Conservation (phyloP, 2,329 filamentous ascomycete genomes). For the Hirsutella rhossiliensis region DNA sequence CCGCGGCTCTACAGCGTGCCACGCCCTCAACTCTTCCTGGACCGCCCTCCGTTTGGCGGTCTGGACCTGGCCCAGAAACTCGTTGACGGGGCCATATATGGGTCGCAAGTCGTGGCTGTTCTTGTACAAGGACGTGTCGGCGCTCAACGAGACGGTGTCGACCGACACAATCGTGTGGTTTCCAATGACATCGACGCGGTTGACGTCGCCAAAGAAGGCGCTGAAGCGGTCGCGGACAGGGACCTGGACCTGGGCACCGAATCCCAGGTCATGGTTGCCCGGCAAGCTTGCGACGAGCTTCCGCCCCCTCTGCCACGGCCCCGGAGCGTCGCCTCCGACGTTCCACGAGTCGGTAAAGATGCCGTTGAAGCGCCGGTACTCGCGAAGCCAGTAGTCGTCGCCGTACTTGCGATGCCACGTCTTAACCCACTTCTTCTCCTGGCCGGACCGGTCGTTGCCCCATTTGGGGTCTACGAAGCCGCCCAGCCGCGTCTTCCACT, state of each 20-base stretch:
- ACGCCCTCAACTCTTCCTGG: conserved; percentile 53
- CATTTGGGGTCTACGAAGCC: conserved; percentile 47
- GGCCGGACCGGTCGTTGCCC: conserved; percentile 36
- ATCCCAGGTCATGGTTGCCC: conserved; percentile 91
- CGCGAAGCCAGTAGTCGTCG: conserved; percentile 71
- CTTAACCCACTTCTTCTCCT: conserved; percentile 44
- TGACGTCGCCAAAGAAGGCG: conserved; percentile 82
- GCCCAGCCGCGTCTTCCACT: conserved; percentile 70
- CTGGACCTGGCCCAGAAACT: conserved; percentile 62
- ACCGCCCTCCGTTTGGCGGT: conserved; percentile 54
- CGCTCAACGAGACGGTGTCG: conserved; percentile 79
- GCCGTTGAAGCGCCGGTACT: conserved; percentile 75
- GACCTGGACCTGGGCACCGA: conserved; percentile 72
- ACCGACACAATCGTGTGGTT: conserved; percentile 94
- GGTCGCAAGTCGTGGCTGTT: conserved; percentile 37
- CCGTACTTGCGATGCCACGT: conserved; percentile 65
- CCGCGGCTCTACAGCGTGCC: conserved; percentile 47
- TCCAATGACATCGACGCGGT: conserved; percentile 79
- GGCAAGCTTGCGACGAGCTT: conserved; percentile 78
- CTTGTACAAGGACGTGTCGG: conserved; percentile 42
- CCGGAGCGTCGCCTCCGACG: conserved; percentile 39
- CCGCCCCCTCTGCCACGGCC: conserved; percentile 51
- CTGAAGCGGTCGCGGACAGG: conserved; percentile 74
- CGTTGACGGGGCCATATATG: conserved; percentile 64
- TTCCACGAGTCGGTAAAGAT: conserved; percentile 71